These are phyloP conservation scores for Erodium maritimum DNA, from an alignment of 345 rosid genomes.

Conservation along the genomic window DNA sequence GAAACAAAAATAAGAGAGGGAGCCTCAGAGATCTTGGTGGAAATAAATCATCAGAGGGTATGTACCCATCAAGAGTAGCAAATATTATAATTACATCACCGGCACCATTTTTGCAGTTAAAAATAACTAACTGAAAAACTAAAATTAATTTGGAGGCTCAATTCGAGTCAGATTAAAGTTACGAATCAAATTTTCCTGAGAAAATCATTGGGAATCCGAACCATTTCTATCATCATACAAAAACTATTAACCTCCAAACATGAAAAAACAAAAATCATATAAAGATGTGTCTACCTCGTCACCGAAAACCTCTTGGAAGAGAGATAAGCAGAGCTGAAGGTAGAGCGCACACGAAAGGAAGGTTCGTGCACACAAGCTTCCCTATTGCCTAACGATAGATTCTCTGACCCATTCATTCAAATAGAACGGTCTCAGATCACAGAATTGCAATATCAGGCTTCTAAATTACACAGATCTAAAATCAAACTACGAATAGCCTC, in stretches of 20 bases:
- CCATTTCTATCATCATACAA: conserved; percentile 35
- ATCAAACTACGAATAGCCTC: not conserved
- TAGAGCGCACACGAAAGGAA: conserved; percentile 14
- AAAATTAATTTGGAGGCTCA: too few relatives aligned
- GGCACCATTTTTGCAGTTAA: too few relatives aligned
- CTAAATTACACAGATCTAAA: not conserved
- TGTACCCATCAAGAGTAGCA: conserved; percentile 43
- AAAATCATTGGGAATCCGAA: conserved; percentile 59
- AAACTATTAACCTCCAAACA: not conserved
- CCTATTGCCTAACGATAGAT: conserved; percentile 46
- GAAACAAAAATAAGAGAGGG: too few relatives aligned
- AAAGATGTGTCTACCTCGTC: conserved; percentile 35
- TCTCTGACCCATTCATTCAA: conserved; percentile 15
- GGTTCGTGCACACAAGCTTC: conserved; percentile 8
- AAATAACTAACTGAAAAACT: too few relatives aligned
- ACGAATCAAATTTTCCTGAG: not conserved
- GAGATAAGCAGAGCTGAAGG: conserved; percentile 36
- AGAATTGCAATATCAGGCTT: conserved; percentile 40
- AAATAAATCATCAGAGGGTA: conserved; percentile 24
- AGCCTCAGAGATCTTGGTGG: conserved; percentile 58
- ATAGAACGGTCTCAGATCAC: conserved; percentile 7
- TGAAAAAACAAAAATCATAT: not conserved
- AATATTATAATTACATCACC: conserved; percentile 15
- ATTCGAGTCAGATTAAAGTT: not conserved
- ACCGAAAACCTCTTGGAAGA: conserved; percentile 18